These are phyloP conservation scores for Pseudogymnoascus sp. DNA, from an alignment of 2,329 filamentous ascomycete genomes.

Conservation along the genomic window DNA sequence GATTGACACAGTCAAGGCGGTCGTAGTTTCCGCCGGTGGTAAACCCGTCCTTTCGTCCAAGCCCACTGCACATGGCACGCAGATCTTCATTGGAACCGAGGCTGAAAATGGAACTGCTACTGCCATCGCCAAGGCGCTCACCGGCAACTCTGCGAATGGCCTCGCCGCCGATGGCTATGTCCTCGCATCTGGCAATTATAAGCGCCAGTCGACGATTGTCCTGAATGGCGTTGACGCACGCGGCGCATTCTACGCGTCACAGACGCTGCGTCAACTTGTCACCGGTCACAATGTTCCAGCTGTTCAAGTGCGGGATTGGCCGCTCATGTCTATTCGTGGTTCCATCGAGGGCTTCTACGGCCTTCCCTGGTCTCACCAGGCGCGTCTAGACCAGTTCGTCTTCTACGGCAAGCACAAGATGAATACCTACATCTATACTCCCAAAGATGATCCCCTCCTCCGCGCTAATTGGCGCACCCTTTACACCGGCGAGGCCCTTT, in stretches of 20 bases:
- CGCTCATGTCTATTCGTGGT: slow-evolving; percentile 23
- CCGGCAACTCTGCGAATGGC: slow-evolving; percentile 15
- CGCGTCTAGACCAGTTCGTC: slow-evolving; percentile 21
- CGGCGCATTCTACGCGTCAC: slow-evolving; percentile 20
- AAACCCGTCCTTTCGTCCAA: background rate
- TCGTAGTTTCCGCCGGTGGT: background rate
- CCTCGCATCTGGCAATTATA: slow-evolving; percentile 17
- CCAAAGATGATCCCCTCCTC: slow-evolving; percentile 22
- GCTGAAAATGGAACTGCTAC: background rate
- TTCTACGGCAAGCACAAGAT: slow-evolving; percentile 23
- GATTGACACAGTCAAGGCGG: background rate
- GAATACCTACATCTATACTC: slow-evolving; percentile 24
- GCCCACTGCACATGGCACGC: background rate
- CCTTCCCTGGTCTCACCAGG: slow-evolving; percentile 22
- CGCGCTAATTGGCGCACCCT: background rate
- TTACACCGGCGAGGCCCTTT: slow-evolving; percentile 12
- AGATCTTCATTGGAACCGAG: slow-evolving; percentile 4
- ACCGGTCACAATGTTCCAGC: slow-evolving; percentile 4
- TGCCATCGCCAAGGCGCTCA: slow-evolving; percentile 10
- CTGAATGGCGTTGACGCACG: slow-evolving; percentile 21
- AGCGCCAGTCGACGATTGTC: slow-evolving; percentile 17
- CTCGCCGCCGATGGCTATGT: slow-evolving; percentile 19
- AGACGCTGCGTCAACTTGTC: slow-evolving; percentile 11
- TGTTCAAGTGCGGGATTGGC: slow-evolving; percentile 21
- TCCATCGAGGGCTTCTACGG: slow-evolving; percentile 24